Conservation (phyloP, 1,284 basidiomycete species). For the Ganoderma resinaceum region DNA sequence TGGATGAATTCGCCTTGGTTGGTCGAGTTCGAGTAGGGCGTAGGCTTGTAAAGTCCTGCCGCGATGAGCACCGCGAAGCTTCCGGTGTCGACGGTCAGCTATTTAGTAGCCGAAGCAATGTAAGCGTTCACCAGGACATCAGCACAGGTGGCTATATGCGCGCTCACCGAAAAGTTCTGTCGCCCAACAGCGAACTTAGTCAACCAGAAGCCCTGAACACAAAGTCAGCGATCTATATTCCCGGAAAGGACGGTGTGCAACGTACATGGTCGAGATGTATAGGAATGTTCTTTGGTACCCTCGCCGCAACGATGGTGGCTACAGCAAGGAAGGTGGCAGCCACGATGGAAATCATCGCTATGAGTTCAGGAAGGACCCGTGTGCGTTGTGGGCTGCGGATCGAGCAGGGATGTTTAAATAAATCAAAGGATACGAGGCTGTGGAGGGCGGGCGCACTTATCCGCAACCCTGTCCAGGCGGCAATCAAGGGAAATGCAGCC, state of each 20-base stretch:
- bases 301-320: background rate
- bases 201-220: constrained; percentile 8
- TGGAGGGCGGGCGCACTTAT: background rate
- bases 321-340: background rate
- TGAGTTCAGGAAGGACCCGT: background rate
- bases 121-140: background rate
- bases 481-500: background rate
- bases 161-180: constrained; percentile 5
- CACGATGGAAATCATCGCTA: background rate
- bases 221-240: background rate
- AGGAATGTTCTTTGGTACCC: background rate
- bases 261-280: background rate
- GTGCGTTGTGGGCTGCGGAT: background rate
- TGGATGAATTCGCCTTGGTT: constrained; percentile 18
- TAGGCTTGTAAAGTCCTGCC: constrained; percentile 10
- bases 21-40: constrained; percentile 9
- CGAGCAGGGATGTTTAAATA: background rate
- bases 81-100: constrained; percentile 4
- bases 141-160: background rate
- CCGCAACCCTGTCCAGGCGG: background rate
- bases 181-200: background rate
- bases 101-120: too few relatives aligned
- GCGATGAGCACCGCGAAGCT: constrained; percentile 12
- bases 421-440: background rate
- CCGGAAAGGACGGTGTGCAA: background rate